These are phyloP conservation scores for Paramecium octaurelia DNA, from an alignment of 73 alveolate species.

Conservation along the genomic window DNA sequence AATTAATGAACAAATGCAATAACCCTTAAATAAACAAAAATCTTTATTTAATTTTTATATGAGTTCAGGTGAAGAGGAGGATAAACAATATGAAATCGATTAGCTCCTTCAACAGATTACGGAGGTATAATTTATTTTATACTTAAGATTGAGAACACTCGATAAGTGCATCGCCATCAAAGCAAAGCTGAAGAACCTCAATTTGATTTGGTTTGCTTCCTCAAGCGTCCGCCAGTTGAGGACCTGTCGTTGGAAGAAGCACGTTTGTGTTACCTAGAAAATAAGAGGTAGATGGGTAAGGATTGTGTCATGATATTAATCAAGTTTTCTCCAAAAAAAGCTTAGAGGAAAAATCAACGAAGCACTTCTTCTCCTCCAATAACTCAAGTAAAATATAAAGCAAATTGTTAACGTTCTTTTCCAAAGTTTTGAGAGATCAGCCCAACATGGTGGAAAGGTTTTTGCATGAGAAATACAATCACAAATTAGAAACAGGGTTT, in stretches of 20 bases:
- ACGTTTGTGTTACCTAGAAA: not conserved
- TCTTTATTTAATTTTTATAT: constrained; percentile 28
- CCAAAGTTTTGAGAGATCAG: not conserved
- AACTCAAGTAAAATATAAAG: not conserved
- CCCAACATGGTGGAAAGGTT: not conserved
- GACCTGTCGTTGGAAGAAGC: not conserved
- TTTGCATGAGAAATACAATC: not conserved
- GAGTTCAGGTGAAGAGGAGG: constrained; percentile 30
- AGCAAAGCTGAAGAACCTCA: not conserved
- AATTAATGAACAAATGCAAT: not conserved
- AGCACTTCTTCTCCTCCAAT: not conserved
- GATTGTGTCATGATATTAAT: not conserved
- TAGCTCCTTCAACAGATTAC: constrained; percentile 20
- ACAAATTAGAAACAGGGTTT: not conserved
- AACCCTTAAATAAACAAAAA: not conserved
- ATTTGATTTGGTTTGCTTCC: not conserved
- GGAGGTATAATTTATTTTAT: not conserved
- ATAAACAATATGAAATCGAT: not conserved
- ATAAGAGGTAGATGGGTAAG: not conserved
- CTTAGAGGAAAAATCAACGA: not conserved
- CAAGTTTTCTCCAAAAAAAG: not conserved
- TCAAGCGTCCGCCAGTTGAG: not conserved
- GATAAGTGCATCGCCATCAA: not conserved
- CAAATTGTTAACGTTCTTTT: not conserved
- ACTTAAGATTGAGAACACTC: constrained; percentile 34